phyloP scores from a whole-genome alignment of 305 asterid genomes.

The Rubia peregrina region DNA sequence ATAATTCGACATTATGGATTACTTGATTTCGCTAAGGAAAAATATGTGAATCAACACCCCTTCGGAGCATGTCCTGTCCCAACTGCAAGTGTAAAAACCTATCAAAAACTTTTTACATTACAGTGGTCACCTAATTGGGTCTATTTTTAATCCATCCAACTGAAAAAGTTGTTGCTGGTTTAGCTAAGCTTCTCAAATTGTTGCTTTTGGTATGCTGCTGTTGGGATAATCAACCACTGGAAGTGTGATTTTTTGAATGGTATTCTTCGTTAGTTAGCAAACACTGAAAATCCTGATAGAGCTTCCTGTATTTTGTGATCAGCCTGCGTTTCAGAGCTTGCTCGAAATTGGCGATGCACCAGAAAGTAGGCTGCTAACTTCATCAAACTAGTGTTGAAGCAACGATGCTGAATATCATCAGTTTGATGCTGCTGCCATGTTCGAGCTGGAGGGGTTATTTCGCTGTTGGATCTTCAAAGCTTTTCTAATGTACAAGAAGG shows the following conservation, averaged over 20 bases:
- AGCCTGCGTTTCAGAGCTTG: constrained; percentile 41
- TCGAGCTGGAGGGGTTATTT: neutral
- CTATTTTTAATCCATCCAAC: neutral
- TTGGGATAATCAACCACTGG: neutral
- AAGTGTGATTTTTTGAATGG: neutral
- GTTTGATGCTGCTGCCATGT: constrained; percentile 1
- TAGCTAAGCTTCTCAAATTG: neutral
- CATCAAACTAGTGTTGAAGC: constrained; percentile 34
- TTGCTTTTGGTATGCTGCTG: neutral
- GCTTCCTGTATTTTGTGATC: constrained; percentile 23
- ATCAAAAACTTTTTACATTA: neutral
- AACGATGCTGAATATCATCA: neutral
- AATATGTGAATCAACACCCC: neutral
- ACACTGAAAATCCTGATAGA: neutral
- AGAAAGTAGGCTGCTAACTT: constrained; percentile 34
- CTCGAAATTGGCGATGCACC: constrained; percentile 47
- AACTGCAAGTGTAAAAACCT: neutral
- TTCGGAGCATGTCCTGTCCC: neutral
- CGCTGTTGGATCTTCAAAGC: neutral
- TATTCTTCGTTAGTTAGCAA: neutral
- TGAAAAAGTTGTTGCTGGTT: neutral
- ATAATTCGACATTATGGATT: neutral
- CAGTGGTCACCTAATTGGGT: neutral
- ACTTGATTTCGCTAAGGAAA: neutral
- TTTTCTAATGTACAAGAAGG: neutral